Conservation (phyloP, 164 flowering plant species). For the Saururus chinensis region DNA sequence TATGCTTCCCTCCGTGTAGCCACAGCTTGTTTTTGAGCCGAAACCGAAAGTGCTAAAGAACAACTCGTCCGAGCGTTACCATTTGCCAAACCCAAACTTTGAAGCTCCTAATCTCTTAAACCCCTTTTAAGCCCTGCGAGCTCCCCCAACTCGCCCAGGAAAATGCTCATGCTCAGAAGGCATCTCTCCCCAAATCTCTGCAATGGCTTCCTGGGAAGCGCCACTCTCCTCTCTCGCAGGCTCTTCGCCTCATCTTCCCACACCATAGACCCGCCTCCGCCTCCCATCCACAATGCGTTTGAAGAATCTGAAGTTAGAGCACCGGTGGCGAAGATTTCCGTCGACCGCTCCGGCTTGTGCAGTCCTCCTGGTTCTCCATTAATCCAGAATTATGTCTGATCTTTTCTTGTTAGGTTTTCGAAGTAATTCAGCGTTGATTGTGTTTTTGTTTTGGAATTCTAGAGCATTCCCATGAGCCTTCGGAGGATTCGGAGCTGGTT, state of each 20-base stretch:
- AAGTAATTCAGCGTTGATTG: background rate
- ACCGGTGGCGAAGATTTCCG: slow-evolving; percentile 29
- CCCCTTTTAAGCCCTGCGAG: no score
- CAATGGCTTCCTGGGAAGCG: background rate
- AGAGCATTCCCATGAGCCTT: slow-evolving; percentile 74
- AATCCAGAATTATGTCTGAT: background rate
- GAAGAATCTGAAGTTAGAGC: background rate
- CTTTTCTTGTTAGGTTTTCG: background rate
- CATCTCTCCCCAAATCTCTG: background rate
- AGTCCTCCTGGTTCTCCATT: slow-evolving; percentile 38
- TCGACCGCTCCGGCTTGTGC: slow-evolving; percentile 65
- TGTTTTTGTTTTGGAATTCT: slow-evolving; percentile 6
- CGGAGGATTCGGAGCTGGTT: slow-evolving; percentile 65
- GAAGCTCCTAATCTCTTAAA: no score
- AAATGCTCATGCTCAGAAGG: background rate
- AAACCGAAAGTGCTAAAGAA: no score
- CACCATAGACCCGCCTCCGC: background rate
- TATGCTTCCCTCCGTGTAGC: no score
- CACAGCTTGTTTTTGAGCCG: no score
- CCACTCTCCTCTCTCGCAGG: background rate
- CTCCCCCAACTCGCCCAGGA: no score
- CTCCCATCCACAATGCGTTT: background rate
- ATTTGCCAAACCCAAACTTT: no score
- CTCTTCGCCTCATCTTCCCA: background rate
- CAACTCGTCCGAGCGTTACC: no score